These are phyloP conservation scores for Acacia crassicarpa DNA, from an alignment of 306 rosid genomes.

Conservation along the genomic window DNA sequence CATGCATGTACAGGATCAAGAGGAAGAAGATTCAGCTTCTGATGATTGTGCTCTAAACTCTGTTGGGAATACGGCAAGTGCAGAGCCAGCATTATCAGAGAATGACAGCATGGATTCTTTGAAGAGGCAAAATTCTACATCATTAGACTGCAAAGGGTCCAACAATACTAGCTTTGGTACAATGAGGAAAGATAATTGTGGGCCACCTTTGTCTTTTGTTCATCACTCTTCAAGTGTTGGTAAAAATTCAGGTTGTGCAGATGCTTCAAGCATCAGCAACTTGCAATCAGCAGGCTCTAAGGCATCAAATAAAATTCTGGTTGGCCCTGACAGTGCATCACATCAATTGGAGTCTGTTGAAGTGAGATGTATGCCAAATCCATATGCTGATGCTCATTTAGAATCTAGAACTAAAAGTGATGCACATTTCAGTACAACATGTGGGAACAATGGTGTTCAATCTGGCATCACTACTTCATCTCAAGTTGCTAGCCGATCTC, in stretches of 20 bases:
- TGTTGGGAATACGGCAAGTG: conserved; percentile 26
- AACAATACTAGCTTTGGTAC: conserved; percentile 19
- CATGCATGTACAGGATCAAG: conserved; percentile 38
- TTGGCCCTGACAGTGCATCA: conserved; percentile 24
- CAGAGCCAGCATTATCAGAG: conserved; percentile 38
- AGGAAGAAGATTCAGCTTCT: conserved; percentile 31
- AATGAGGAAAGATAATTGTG: conserved; percentile 42
- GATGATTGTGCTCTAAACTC: conserved; percentile 35
- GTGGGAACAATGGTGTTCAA: conserved; percentile 43
- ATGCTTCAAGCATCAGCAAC: conserved; percentile 42
- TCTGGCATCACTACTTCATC: conserved; percentile 44
- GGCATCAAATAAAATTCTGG: conserved; percentile 44
- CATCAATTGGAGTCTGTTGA: conserved; percentile 40
- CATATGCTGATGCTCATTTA: conserved; percentile 37
- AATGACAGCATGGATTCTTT: conserved; percentile 32
- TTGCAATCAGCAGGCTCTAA: conserved; percentile 37
- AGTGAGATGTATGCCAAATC: conserved; percentile 25
- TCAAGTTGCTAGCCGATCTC: conserved; percentile 45
- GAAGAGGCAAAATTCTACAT: conserved; percentile 32
- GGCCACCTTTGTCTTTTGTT: conserved; percentile 32
- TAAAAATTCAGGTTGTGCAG: conserved; percentile 33
- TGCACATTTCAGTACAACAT: conserved; percentile 36
- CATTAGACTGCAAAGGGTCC: conserved; percentile 37
- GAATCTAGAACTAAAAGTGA: conserved; percentile 41
- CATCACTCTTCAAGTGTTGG: conserved; percentile 29